A percentile compares a stretch with the other conserved stretches of the same genome.
Evolutionary conservation across 305 asterid species (phyloP).

Genomic region (Salvia sclarea): DNA sequence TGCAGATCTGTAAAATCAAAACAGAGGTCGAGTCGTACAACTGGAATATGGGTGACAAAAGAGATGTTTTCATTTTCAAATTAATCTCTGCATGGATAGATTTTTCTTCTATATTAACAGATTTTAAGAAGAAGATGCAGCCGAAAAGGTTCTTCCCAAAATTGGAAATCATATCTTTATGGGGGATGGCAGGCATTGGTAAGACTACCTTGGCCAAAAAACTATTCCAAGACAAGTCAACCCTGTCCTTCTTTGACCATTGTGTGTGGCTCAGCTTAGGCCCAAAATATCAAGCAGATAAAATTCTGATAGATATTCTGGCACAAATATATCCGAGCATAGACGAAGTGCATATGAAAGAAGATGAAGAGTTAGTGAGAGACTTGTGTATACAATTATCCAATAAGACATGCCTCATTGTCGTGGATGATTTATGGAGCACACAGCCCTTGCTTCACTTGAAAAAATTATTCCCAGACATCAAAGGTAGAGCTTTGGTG

Average conservation of each 20-base stretch:
- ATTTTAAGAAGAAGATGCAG: not conserved
- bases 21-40: not conserved
- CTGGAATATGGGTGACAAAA: not conserved
- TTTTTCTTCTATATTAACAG: no score
- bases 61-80: not conserved
- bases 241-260: not conserved
- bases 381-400: not conserved
- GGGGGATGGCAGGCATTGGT: constrained; percentile 1
- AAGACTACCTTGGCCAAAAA: not conserved
- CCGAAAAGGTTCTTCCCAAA: not conserved
- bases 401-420: not conserved
- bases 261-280: not conserved
- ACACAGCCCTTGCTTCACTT: not conserved
- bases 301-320: not conserved
- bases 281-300: not conserved
- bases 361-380: not conserved
- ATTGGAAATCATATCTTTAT: not conserved
- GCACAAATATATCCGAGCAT: not conserved
- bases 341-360: not conserved
- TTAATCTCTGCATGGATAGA: not conserved
- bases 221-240: not conserved
- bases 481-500: not conserved
- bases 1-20: not conserved
- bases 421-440: constrained; percentile 8
- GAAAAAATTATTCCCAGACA: not conserved